A percentile compares a stretch with the other conserved stretches of the same genome.
These are phyloP conservation scores for Fusarium stilboides DNA, from an alignment of 2,329 filamentous ascomycete species.

Conservation along the genomic window DNA sequence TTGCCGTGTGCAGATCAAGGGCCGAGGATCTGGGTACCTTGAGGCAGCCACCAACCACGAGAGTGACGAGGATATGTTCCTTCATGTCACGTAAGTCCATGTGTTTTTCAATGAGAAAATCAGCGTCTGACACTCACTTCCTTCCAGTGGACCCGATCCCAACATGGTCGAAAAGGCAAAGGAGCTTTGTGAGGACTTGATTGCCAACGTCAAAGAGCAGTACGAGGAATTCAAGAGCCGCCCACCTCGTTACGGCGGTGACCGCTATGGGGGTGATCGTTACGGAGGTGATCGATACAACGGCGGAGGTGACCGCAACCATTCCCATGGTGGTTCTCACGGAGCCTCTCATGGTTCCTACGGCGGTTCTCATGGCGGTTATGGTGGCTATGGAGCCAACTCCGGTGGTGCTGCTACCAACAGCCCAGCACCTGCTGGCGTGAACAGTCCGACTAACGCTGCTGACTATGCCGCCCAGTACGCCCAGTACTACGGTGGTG, in stretches of 20 bases:
- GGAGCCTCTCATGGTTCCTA: constrained; percentile 49
- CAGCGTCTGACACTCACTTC: constrained; percentile 51
- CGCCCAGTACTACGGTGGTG: constrained; percentile 82
- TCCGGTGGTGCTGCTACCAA: constrained; percentile 53
- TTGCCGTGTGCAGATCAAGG: constrained; percentile 98
- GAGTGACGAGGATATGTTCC: constrained; percentile 96
- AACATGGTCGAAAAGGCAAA: constrained; percentile 90
- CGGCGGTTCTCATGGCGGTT: constrained; percentile 48
- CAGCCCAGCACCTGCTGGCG: constrained; percentile 55
- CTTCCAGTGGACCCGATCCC: constrained; percentile 83
- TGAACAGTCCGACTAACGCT: constrained; percentile 49
- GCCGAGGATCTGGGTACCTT: constrained; percentile 93
- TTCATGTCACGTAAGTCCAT: constrained; percentile 86
- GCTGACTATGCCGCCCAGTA: constrained; percentile 85
- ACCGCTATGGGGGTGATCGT: constrained; percentile 60
- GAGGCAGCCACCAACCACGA: constrained; percentile 90
- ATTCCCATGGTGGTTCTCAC: constrained; percentile 51
- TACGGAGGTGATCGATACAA: constrained; percentile 58
- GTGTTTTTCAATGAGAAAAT: too few species aligned
- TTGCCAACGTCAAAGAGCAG: constrained; percentile 88
- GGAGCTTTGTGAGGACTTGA: constrained; percentile 88
- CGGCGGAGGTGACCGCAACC: constrained; percentile 57
- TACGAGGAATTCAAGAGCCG: constrained; percentile 93
- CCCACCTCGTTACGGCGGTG: constrained; percentile 73
- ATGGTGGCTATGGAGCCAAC: constrained; percentile 50